phyloP scores from a whole-genome alignment of 805 yeast species.

The Pichia nakasei region DNA sequence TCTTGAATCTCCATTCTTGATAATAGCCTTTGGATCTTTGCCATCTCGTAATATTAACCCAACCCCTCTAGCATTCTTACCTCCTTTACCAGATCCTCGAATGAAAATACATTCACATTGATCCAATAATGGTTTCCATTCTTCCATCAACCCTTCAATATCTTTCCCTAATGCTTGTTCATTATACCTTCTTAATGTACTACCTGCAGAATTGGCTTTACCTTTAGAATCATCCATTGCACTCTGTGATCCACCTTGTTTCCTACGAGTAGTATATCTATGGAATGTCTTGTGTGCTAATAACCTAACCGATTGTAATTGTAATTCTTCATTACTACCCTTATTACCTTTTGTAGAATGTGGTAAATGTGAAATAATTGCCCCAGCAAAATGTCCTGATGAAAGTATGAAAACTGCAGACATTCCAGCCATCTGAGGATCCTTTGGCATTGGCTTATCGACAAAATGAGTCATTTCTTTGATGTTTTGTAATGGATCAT shows the following conservation, averaged over 20 bases:
- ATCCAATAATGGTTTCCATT: constrained; percentile 56
- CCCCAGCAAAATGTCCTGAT: constrained; percentile 98
- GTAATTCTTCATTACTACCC: constrained; percentile 38
- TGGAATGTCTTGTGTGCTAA: constrained; percentile 81
- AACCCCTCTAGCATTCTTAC: constrained; percentile 57
- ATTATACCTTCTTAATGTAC: constrained; percentile 79
- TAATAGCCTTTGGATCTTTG: constrained; percentile 39
- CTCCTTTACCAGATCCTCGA: constrained; percentile 61
- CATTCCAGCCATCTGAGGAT: constrained; percentile 23
- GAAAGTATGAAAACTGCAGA: constrained; percentile 91
- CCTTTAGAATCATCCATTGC: constrained; percentile 90
- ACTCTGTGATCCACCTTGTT: constrained; percentile 96
- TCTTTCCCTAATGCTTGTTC: constrained; percentile 78
- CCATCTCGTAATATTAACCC: constrained; percentile 9
- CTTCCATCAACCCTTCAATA: constrained; percentile 53
- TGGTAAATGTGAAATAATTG: constrained; percentile 70
- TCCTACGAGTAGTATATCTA: constrained; percentile 90
- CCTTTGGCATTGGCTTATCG: constrained; percentile 9
- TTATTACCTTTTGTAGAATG: constrained; percentile 48
- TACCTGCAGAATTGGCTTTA: constrained; percentile 94
- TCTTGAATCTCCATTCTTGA: constrained; percentile 47
- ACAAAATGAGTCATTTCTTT: constrained; percentile 12
- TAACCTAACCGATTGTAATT: constrained; percentile 56
- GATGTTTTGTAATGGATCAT: constrained; percentile 45
- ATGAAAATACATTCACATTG: constrained; percentile 65